These are phyloP conservation scores for Cyclotella sp. DNA, from an alignment of 108 stramenopile genomes.

Conservation along the genomic window DNA sequence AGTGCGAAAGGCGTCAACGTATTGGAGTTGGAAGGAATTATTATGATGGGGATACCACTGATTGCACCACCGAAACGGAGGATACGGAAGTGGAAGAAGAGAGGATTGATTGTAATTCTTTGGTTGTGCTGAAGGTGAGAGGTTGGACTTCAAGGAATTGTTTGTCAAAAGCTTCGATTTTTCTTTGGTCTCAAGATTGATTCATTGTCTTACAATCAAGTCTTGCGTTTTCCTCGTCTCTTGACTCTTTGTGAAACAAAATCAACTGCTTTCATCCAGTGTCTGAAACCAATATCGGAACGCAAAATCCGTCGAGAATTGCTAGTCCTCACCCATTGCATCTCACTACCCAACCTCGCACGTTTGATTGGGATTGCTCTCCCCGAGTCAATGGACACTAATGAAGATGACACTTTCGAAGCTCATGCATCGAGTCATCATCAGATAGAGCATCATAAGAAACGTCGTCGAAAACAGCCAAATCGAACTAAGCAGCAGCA, in stretches of 20 bases:
- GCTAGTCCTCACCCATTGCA: conserved; percentile 70
- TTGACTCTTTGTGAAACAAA: not conserved
- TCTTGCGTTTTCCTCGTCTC: not conserved
- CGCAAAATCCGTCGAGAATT: conserved; percentile 87
- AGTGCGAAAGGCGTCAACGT: not conserved
- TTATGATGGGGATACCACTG: conserved; percentile 17
- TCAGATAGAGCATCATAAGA: conserved; percentile 6
- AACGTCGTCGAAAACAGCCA: conserved; percentile 4
- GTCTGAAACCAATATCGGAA: conserved; percentile 85
- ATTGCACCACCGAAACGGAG: conserved; percentile 28
- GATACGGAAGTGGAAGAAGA: conserved; percentile 6
- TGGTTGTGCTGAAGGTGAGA: conserved; percentile 32
- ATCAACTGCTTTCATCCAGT: conserved; percentile 45
- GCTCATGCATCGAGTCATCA: conserved; percentile 1
- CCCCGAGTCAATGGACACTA: conserved; percentile 37
- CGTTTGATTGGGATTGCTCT: conserved; percentile 61
- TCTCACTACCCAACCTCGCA: conserved; percentile 73
- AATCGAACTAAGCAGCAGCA: conserved; percentile 4
- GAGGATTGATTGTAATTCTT: conserved; percentile 8
- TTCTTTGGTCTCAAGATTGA: not conserved
- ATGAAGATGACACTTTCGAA: conserved; percentile 9
- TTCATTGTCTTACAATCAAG: not conserved
- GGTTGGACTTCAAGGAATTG: not conserved
- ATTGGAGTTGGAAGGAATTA: not conserved
- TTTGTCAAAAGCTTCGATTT: not conserved